Evolutionary conservation across 2,329 filamentous ascomycete species (phyloP).

Genomic region (Ascochyta lentis): DNA sequence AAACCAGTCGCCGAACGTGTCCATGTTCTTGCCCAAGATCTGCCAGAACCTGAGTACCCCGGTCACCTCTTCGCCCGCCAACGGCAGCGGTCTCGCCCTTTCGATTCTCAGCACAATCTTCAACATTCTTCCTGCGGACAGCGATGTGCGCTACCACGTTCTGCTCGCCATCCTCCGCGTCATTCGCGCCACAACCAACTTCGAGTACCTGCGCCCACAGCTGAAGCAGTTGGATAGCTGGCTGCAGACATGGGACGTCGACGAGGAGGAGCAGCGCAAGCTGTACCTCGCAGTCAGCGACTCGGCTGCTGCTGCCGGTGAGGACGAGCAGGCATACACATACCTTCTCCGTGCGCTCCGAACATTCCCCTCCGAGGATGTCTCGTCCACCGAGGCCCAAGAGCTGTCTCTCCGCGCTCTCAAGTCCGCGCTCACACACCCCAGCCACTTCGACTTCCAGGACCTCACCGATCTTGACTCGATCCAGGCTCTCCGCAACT

Average conservation of each 20-base stretch:
- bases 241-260: slow-evolving; percentile 82
- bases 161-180: slow-evolving; percentile 88
- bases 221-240: slow-evolving; percentile 82
- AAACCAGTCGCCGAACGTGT: slow-evolving; percentile 81
- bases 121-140: slow-evolving; percentile 80
- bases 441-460: slow-evolving; percentile 74
- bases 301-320: slow-evolving; percentile 77
- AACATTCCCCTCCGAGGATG: slow-evolving; percentile 69
- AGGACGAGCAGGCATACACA: slow-evolving; percentile 76
- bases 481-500: slow-evolving; percentile 85
- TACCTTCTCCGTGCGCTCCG: slow-evolving; percentile 80
- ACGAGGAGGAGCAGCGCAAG: slow-evolving; percentile 82
- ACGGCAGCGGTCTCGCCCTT: slow-evolving; percentile 84
- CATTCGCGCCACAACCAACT: slow-evolving; percentile 71
- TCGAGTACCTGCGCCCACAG: slow-evolving; percentile 83
- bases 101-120: slow-evolving; percentile 94
- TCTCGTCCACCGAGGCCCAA: slow-evolving; percentile 61
- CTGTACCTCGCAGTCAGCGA: slow-evolving; percentile 84
- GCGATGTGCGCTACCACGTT: slow-evolving; percentile 85
- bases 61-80: slow-evolving; percentile 81
- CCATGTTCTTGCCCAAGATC: slow-evolving; percentile 84
- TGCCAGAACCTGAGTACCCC: slow-evolving; percentile 87
- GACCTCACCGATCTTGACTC: slow-evolving; percentile 74
- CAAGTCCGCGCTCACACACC: slow-evolving; percentile 70
- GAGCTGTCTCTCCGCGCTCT: slow-evolving; percentile 69